Percentiles rank a stretch among this genome's conserved stretches.
These are phyloP conservation scores for Penicillium psychrofluorescens DNA, from an alignment of 495 filamentous ascomycete species.

Conservation along the genomic window DNA sequence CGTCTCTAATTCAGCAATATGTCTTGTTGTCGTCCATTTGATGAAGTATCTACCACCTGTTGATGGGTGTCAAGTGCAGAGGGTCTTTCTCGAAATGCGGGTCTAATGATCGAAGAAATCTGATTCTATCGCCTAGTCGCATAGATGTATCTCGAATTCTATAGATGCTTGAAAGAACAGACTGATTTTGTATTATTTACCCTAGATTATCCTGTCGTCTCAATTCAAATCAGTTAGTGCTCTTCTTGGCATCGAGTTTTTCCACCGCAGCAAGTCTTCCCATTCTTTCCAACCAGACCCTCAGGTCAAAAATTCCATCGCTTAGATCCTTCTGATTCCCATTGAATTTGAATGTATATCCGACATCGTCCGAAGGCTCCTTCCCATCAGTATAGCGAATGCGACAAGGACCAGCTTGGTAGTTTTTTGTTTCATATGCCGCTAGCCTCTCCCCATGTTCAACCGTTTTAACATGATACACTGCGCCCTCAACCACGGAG, in stretches of 20 bases:
- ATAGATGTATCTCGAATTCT: too few species aligned
- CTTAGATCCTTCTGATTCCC: constrained; percentile 17
- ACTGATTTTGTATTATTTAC: too few species aligned
- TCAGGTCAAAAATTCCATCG: constrained; percentile 20
- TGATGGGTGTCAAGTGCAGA: too few species aligned
- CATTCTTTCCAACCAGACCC: constrained; percentile 11
- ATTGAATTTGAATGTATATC: constrained; percentile 21
- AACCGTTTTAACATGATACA: constrained; percentile 17
- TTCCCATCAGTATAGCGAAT: constrained; percentile 16
- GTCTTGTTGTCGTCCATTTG: too few species aligned
- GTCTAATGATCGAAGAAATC: too few species aligned
- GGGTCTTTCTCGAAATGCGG: too few species aligned
- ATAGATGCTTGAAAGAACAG: too few species aligned
- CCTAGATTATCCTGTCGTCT: too few species aligned
- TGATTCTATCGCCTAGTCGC: too few species aligned
- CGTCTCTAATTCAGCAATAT: too few species aligned
- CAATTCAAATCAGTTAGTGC: too few species aligned
- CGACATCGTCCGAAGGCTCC: constrained; percentile 6
- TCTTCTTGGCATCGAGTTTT: background rate
- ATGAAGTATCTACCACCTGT: too few species aligned
- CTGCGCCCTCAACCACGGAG: constrained; percentile 10
- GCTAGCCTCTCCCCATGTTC: constrained; percentile 17
- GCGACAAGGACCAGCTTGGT: constrained; percentile 10
- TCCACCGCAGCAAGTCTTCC: background rate
- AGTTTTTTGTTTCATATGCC: constrained; percentile 20